These are phyloP conservation scores for Gaeumannomyces tritici DNA, from an alignment of 2,329 filamentous ascomycete species.

Conservation along the genomic window DNA sequence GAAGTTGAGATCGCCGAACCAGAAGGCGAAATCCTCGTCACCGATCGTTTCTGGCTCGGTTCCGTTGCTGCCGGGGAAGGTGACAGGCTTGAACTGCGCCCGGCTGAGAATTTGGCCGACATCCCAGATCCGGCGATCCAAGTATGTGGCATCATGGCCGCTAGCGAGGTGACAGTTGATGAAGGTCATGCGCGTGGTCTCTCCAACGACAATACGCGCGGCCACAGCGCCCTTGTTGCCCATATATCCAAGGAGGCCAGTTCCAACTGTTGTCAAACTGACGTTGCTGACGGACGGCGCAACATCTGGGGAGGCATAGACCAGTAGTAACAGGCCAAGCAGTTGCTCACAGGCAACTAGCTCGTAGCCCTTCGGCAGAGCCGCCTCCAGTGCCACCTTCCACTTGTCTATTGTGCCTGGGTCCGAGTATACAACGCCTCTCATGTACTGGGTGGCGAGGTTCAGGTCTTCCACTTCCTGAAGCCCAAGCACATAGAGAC, in stretches of 20 bases:
- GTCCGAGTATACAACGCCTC: slow-evolving; percentile 57
- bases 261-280: slow-evolving; percentile 76
- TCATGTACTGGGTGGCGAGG: slow-evolving; percentile 68
- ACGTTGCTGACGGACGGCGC: slow-evolving; percentile 68
- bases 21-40: slow-evolving; percentile 89
- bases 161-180: slow-evolving; percentile 88
- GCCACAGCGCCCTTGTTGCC: slow-evolving; percentile 92
- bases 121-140: slow-evolving; percentile 88
- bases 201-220: slow-evolving; percentile 74
- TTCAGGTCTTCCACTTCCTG: slow-evolving; percentile 89
- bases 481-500: slow-evolving; percentile 79
- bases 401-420: slow-evolving; percentile 59
- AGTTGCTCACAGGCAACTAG: slow-evolving; percentile 76
- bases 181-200: slow-evolving; percentile 82
- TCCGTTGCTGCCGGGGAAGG: slow-evolving; percentile 44
- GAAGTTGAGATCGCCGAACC: slow-evolving; percentile 96
- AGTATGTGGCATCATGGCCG: slow-evolving; percentile 64
- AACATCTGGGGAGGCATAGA: slow-evolving; percentile 76
- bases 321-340: slow-evolving; percentile 71
- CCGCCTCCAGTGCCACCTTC: slow-evolving; percentile 65
- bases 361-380: slow-evolving; percentile 67
- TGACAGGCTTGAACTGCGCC: slow-evolving; percentile 68
- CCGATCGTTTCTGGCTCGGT: slow-evolving; percentile 59
- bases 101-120: slow-evolving; percentile 66
- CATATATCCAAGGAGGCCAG: slow-evolving; percentile 83